phyloP scores from a whole-genome alignment of 331 rosid genomes.

The Acacia pycnantha region DNA sequence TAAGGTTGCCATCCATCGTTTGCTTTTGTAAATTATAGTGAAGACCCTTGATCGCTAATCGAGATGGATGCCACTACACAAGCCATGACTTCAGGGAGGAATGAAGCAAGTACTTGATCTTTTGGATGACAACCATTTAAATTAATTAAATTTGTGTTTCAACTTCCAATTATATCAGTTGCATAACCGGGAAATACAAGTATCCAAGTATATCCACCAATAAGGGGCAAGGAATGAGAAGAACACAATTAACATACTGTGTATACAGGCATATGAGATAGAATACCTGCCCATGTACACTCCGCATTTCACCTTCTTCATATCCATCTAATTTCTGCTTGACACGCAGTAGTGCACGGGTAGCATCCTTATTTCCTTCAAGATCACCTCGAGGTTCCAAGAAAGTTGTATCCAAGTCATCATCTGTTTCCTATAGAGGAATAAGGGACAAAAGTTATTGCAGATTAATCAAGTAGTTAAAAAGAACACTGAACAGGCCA shows the following conservation, averaged over 20 bases:
- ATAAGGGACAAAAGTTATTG: slow-evolving; percentile 9
- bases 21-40: background rate
- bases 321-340: slow-evolving; percentile 93
- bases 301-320: slow-evolving; percentile 95
- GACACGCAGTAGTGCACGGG: slow-evolving; percentile 91
- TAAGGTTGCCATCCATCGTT: background rate
- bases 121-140: background rate
- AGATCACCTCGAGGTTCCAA: slow-evolving; percentile 66
- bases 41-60: background rate
- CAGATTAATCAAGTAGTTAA: slow-evolving; percentile 21
- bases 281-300: slow-evolving; percentile 87
- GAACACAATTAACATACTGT: background rate
- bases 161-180: background rate
- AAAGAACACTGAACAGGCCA: background rate
- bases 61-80: no score
- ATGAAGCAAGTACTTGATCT: background rate
- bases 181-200: slow-evolving; percentile 4
- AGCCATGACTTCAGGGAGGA: background rate
- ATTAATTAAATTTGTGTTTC: slow-evolving; percentile 15
- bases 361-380: slow-evolving; percentile 95
- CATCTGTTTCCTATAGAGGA: slow-evolving; percentile 66
- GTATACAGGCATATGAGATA: background rate
- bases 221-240: background rate
- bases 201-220: slow-evolving; percentile 11
- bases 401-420: slow-evolving; percentile 63